Conservation (phyloP, 73 alveolate genomes). For the Paraurostyla sp. region DNA sequence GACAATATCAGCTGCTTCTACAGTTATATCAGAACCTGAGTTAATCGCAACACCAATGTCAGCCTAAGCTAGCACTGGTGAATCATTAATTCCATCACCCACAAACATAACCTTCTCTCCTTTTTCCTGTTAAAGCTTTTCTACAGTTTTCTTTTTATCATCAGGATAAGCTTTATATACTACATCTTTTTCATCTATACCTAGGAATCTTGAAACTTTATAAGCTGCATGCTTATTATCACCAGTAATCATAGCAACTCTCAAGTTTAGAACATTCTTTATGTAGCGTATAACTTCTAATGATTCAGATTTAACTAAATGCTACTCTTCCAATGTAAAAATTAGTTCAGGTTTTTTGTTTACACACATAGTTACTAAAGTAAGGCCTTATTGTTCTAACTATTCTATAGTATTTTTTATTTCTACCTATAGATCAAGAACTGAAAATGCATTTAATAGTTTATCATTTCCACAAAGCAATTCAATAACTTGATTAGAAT, state of each 20-base stretch:
- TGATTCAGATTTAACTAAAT: conserved; percentile 73
- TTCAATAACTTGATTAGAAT: neutral
- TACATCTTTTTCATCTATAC: conserved; percentile 75
- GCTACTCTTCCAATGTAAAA: conserved; percentile 73
- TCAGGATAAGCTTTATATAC: conserved; percentile 85
- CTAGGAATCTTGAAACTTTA: conserved; percentile 78
- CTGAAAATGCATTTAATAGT: conserved; percentile 29
- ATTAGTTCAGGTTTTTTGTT: conserved; percentile 63
- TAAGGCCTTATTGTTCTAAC: conserved; percentile 80
- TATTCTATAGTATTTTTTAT: conserved; percentile 21
- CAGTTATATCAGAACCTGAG: conserved; percentile 90
- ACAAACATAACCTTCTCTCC: conserved; percentile 86
- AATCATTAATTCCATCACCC: conserved; percentile 98
- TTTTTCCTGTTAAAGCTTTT: conserved; percentile 32
- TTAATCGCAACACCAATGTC: conserved; percentile 96
- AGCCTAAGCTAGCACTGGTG: conserved; percentile 92
- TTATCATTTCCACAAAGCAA: conserved; percentile 72
- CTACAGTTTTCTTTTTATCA: conserved; percentile 75
- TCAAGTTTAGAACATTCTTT: conserved; percentile 56
- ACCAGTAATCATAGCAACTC: conserved; percentile 89
- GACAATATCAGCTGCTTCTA: conserved; percentile 86
- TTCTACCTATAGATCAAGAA: neutral
- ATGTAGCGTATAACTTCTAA: conserved; percentile 59
- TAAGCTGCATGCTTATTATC: conserved; percentile 85
- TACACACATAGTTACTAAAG: conserved; percentile 71